Percentiles rank a stretch among this genome's conserved stretches.
Evolutionary conservation across 371 early-diverging fungal species (phyloP).

Genomic region (Rhizopus microsporus): DNA sequence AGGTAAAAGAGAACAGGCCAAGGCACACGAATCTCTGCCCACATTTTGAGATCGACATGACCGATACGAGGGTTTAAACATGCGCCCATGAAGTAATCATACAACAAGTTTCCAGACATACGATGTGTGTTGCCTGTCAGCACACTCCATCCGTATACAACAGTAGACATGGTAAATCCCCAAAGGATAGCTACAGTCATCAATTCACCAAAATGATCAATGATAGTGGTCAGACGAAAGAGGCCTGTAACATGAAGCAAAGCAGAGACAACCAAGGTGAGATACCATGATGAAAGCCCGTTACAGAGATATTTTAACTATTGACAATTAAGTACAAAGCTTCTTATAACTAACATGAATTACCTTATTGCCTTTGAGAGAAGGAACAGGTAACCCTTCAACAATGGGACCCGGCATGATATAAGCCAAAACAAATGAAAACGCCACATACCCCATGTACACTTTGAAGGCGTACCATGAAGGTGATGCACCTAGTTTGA

Average conservation of each 20-base stretch:
- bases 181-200: slow-evolving; percentile 61
- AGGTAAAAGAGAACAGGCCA: slow-evolving; percentile 76
- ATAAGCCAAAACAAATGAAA: slow-evolving; percentile 59
- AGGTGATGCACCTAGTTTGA: slow-evolving; percentile 52
- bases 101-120: slow-evolving; percentile 75
- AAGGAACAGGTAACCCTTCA: slow-evolving; percentile 70
- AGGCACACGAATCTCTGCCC: slow-evolving; percentile 79
- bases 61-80: slow-evolving; percentile 77
- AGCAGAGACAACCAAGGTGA: slow-evolving; percentile 45
- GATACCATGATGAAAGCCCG: slow-evolving; percentile 59
- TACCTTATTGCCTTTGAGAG: slow-evolving; percentile 58
- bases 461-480: slow-evolving; percentile 55
- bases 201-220: slow-evolving; percentile 63
- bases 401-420: slow-evolving; percentile 72
- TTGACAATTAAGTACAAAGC: neutral
- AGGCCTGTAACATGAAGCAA: slow-evolving; percentile 52
- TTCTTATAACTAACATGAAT: too few relatives aligned
- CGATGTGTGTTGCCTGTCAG: slow-evolving; percentile 49
- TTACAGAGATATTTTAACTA: slow-evolving; percentile 65
- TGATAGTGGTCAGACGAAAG: slow-evolving; percentile 54
- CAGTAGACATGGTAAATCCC: slow-evolving; percentile 55
- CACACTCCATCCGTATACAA: slow-evolving; percentile 39
- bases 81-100: slow-evolving; percentile 81
- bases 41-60: slow-evolving; percentile 82
- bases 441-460: slow-evolving; percentile 62